Evolutionary conservation across 345 rosid species (phyloP), one percentile per base, ranked within the genome.

Genomic region (Salix purpurea): DNA sequence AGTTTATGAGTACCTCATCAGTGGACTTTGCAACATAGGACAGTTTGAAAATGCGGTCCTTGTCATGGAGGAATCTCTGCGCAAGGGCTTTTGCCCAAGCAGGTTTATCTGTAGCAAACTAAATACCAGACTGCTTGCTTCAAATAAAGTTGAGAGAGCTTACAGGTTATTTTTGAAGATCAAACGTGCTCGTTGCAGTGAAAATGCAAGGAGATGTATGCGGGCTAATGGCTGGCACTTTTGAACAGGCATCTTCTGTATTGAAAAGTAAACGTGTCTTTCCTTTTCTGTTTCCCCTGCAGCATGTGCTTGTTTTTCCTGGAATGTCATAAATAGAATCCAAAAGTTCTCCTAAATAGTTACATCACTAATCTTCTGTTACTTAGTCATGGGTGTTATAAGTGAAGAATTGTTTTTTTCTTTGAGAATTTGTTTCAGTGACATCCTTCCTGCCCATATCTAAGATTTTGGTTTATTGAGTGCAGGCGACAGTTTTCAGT

Each of bases 221-320:
- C 90, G 92, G 56, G 37, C 93, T 70, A 95, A 89, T 44, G 99
- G 99, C 30, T 95, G 99, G 97, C 97, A 91, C 83, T 91, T 93
- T 85, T 95, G 86, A 93, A 40, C 44, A 24, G 54, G 11, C 18
- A 23, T 30, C 7, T 19, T 48, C 65, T 18, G n/a, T 65, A 5
- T 23, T 30, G 44, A 67, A 44, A 64, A 74, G 42, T 58, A 21
- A 69, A 44, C 2, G 9, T 58, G 64, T 4, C 9, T 21, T 58
- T 19, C 64, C 26, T 58, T 19, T 24, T 58, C 26, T 58, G 64
- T 58, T 58, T 19, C 64, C 26, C 26, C 26, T 23, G 64, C 24
- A 58, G 64, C 64, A 58, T 16, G 64, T 58, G 21, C 13, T 58
- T 58, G 26, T 12, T 58, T 58, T 18, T 21, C 64, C 24, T 46